Evolutionary conservation across 208 protist genomes (phyloP).

Genomic region (Acanthamoeba triangularis): DNA sequence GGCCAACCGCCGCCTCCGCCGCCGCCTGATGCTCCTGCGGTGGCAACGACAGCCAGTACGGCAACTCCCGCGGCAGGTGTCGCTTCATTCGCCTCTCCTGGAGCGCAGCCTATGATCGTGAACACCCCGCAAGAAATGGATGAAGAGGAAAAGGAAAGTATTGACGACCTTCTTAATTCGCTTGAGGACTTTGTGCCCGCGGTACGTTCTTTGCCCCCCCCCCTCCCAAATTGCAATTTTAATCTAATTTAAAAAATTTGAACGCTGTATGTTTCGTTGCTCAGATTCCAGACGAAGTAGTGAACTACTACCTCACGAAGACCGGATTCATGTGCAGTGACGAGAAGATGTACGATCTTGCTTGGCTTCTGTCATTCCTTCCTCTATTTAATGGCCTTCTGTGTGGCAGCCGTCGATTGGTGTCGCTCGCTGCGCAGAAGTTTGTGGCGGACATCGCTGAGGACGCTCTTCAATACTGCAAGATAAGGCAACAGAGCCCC

Average conservation of each 20-base stretch:
- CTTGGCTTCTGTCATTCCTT: no score
- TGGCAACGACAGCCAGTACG: neutral
- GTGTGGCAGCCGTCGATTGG: constrained; percentile 80
- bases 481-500: constrained; percentile 80
- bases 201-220: constrained; percentile 20
- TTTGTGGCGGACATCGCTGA: constrained; percentile 85
- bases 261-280: neutral
- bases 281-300: constrained; percentile 87
- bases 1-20: constrained; percentile 5
- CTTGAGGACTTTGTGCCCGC: constrained; percentile 80
- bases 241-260: constrained; percentile 49
- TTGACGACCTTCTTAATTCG: constrained; percentile 80
- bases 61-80: neutral
- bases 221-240: neutral
- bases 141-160: constrained; percentile 36
- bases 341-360: constrained; percentile 82
- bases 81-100: neutral
- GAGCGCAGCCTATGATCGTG: neutral
- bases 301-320: constrained; percentile 84
- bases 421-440: constrained; percentile 86
- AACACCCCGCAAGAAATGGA: constrained; percentile 41
- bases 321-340: constrained; percentile 86
- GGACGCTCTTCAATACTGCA: constrained; percentile 84
- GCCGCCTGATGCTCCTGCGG: neutral
- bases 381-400: no score